A percentile compares a stretch with the other conserved stretches of the same genome.
Conservation (phyloP, 805 yeast genomes). For the Komagataella phaffii region DNA sequence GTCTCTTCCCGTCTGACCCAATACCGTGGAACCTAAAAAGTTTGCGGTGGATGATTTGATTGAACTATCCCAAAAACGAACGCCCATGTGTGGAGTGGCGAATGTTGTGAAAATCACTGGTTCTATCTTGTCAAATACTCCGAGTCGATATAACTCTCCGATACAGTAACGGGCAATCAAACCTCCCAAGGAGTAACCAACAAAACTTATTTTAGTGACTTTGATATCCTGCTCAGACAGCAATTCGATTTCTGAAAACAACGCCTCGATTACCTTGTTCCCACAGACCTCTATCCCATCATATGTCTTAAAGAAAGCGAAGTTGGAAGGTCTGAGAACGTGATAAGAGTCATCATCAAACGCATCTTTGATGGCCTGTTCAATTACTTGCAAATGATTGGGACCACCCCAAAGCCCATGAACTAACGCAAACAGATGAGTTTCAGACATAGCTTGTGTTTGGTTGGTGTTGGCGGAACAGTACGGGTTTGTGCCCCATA, state of each 20-base stretch:
- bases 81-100: conserved; percentile 71
- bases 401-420: conserved; percentile 77
- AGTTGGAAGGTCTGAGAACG: conserved; percentile 40
- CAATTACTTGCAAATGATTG: conserved; percentile 36
- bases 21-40: conserved; percentile 34
- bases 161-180: conserved; percentile 68
- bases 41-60: conserved; percentile 25
- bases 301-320: conserved; percentile 62
- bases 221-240: conserved; percentile 18
- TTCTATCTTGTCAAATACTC: conserved; percentile 38
- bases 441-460: conserved; percentile 2
- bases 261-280: conserved; percentile 54
- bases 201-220: conserved; percentile 48
- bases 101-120: conserved; percentile 58
- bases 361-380: conserved; percentile 23
- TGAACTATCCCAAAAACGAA: conserved; percentile 29
- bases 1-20: conserved; percentile 66
- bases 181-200: conserved; percentile 90
- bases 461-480: background rate
- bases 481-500: background rate
- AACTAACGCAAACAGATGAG: conserved; percentile 56
- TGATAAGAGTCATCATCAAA: conserved; percentile 26
- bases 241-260: conserved; percentile 28
- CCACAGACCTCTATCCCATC: conserved; percentile 76
- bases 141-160: conserved; percentile 30